Conservation (phyloP, 2,329 filamentous ascomycete genomes). For the Penicillium sp. region DNA sequence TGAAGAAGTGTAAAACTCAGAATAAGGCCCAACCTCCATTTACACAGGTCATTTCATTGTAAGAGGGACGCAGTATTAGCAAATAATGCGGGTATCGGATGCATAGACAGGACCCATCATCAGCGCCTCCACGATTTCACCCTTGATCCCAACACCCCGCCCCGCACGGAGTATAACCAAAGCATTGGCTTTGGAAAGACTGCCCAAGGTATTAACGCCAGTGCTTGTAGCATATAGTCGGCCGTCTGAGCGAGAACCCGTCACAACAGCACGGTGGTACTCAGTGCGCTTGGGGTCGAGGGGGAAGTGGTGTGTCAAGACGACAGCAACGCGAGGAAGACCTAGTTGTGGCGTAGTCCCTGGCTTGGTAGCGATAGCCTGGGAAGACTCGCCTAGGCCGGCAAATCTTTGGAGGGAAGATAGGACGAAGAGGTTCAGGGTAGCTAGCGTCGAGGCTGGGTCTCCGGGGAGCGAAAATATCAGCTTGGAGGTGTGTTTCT, state of each 20-base stretch:
- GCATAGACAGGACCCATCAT: slow-evolving; percentile 60
- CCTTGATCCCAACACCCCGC: slow-evolving; percentile 60
- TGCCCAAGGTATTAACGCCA: slow-evolving; percentile 85
- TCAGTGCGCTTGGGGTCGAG: slow-evolving; percentile 72
- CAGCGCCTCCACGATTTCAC: slow-evolving; percentile 69
- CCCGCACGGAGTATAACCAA: slow-evolving; percentile 60
- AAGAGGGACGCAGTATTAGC: background rate
- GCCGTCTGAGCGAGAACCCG: slow-evolving; percentile 60
- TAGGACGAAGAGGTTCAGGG: slow-evolving; percentile 88
- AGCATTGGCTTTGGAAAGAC: slow-evolving; percentile 81
- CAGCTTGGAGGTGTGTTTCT: slow-evolving; percentile 59
- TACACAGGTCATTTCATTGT: background rate
- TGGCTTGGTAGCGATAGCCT: background rate
- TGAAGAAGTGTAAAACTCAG: too few relatives aligned
- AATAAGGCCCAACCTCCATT: background rate
- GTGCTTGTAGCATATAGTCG: slow-evolving; percentile 57
- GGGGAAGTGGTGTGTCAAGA: slow-evolving; percentile 66
- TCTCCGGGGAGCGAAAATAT: slow-evolving; percentile 91
- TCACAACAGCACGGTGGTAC: slow-evolving; percentile 78
- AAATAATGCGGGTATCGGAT: slow-evolving; percentile 2
- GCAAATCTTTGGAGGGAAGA: slow-evolving; percentile 74
- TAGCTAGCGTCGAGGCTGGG: slow-evolving; percentile 85
- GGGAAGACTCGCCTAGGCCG: slow-evolving; percentile 51
- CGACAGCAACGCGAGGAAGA: slow-evolving; percentile 67
- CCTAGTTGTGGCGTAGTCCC: slow-evolving; percentile 58